Base-by-base conservation (phyloP, 2,329 filamentous ascomycete genomes). In the Sclerotinia sclerotiorum region DNA sequence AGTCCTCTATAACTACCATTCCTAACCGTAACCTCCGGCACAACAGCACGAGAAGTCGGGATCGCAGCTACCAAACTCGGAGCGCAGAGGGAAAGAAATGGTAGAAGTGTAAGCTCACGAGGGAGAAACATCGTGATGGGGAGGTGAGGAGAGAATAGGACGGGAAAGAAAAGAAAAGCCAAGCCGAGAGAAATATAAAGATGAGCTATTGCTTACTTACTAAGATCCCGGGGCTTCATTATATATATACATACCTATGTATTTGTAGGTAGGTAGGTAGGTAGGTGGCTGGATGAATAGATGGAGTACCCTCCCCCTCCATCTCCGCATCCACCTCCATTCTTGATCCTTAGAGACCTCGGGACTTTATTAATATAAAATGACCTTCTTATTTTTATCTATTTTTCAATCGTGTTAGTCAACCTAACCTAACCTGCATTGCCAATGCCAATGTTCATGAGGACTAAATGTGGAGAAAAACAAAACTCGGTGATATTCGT, bases 1-100 rank as follows among this genome's bases (percentile, higher is more conserved):
- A 73, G 19, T 11, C 73, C 73, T 48, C 27, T 64, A 49, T 74
- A 74, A 13, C 72, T 68, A 0, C 74, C 74, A 69, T 75, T 75
- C 62, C 71, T 73, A 7, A 74, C 65, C 3, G 72, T 70, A 10
- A 69, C 73, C 44, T 19, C 39, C 0, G 61, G 61, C 2, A 21
- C 32, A 7, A 13, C 10, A 15, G 55, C 17, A 24, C 32, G 55
- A 5, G 35, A 17, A 1, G 55, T 57, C 10, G 55, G 55, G n/a
- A 39, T 42, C 4, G 32, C 55, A n/a, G 32, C 35, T 8, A 57
- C 55, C 55, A 57, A 5, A 24, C 46, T n/a, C n/a, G 55, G 32
- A 39, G 55, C n/a, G 3, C n/a, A 57, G 1, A 57, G 21, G 13
- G 55, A 57, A 57, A 57, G 55, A 7, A 57, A 11, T 11, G 55